A percentile compares a stretch with the other conserved stretches of the same genome.
These are phyloP conservation scores for Colletotrichum sp. DNA, from an alignment of 2,329 filamentous ascomycete species.

Conservation along the genomic window DNA sequence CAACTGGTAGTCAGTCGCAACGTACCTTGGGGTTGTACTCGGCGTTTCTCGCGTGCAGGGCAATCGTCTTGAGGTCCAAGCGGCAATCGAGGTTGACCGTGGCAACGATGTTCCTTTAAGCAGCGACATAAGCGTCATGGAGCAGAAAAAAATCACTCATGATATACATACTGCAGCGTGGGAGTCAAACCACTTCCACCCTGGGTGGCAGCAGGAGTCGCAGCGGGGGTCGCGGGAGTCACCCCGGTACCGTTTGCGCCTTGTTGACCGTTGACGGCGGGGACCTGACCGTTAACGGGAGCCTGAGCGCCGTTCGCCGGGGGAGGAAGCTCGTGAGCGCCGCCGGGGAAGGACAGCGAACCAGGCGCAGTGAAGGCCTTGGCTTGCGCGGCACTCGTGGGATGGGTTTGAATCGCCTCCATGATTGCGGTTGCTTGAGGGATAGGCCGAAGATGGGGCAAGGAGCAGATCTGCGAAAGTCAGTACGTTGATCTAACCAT, in stretches of 20 bases:
- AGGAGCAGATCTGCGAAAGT: slow-evolving; percentile 31
- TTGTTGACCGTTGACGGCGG: slow-evolving; percentile 55
- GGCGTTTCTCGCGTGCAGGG: slow-evolving; percentile 95
- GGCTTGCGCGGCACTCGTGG: slow-evolving; percentile 88
- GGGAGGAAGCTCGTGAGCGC: slow-evolving; percentile 81
- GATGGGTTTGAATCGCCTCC: slow-evolving; percentile 92
- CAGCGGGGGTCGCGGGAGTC: slow-evolving; percentile 88
- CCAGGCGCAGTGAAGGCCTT: slow-evolving; percentile 94
- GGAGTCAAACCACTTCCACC: slow-evolving; percentile 90
- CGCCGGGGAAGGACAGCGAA: slow-evolving; percentile 90
- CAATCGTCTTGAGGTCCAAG: slow-evolving; percentile 97
- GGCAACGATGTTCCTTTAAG: slow-evolving; percentile 92
- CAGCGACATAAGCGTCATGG: slow-evolving; percentile 58
- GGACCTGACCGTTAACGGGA: slow-evolving; percentile 46
- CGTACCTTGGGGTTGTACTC: slow-evolving; percentile 98
- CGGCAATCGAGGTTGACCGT: slow-evolving; percentile 98
- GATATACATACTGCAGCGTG: slow-evolving; percentile 91
- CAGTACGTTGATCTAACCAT: not conserved
- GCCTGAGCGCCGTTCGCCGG: slow-evolving; percentile 70
- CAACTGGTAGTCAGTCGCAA: not conserved
- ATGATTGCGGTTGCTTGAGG: slow-evolving; percentile 56
- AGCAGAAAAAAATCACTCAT: slow-evolving; percentile 36
- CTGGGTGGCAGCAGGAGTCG: slow-evolving; percentile 83
- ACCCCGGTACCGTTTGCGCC: slow-evolving; percentile 76
- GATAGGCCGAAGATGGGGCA: not conserved